These are phyloP conservation scores for Poteriospumella lacustris DNA, from an alignment of 108 stramenopile genomes.

Conservation along the genomic window DNA sequence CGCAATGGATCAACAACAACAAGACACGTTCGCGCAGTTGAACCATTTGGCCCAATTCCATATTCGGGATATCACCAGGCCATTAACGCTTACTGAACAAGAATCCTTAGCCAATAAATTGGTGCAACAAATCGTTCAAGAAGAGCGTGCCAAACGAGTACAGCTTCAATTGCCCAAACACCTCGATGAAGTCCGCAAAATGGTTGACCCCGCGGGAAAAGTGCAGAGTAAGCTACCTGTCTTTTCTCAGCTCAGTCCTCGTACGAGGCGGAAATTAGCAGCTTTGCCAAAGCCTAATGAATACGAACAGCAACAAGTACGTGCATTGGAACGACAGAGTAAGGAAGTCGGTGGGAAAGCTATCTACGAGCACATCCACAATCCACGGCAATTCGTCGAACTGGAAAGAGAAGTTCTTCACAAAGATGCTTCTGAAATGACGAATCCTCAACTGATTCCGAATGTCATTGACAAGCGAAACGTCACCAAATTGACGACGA, in stretches of 20 bases:
- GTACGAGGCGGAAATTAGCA: background rate
- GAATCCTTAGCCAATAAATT: background rate
- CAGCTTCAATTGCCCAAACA: constrained; percentile 1
- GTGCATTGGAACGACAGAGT: background rate
- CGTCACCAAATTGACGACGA: no score
- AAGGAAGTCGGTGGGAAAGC: no score
- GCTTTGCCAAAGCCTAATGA: background rate
- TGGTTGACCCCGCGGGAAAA: background rate
- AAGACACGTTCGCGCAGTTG: no score
- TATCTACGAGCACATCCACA: no score
- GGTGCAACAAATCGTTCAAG: background rate
- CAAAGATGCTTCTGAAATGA: no score
- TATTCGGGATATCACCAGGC: background rate
- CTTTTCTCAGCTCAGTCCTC: background rate
- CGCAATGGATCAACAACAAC: no score
- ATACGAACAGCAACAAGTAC: background rate
- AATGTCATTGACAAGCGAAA: no score
- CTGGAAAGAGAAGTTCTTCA: no score
- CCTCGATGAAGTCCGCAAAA: background rate
- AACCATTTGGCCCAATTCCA: background rate
- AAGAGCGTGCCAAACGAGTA: background rate
- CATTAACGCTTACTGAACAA: background rate
- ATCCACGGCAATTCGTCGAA: no score
- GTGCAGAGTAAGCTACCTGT: background rate
- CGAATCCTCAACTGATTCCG: no score